phyloP scores from a whole-genome alignment of 257 asterid species.

The Solanum clarkiae region DNA sequence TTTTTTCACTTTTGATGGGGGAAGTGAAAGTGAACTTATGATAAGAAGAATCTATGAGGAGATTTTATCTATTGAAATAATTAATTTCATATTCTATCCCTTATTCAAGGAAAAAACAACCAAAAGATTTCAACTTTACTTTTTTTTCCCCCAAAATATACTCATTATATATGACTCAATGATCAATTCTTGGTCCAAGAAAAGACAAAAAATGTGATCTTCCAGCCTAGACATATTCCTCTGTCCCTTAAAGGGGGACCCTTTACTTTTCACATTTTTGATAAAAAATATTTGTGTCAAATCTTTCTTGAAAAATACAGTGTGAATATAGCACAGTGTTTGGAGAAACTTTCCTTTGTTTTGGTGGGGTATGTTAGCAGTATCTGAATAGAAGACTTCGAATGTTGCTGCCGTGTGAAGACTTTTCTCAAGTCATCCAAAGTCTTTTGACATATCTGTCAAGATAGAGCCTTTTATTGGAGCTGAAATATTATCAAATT shows the following conservation, averaged over 20 bases:
- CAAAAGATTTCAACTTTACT: background rate
- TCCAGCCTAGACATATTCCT: background rate
- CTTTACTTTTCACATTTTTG: background rate
- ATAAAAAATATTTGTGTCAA: background rate
- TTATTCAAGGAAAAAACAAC: background rate
- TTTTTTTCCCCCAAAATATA: background rate
- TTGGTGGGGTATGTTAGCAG: background rate
- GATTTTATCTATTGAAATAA: background rate
- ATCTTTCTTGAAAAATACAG: background rate
- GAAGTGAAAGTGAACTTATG: background rate
- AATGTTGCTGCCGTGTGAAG: conserved; percentile 13
- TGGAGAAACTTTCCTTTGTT: background rate
- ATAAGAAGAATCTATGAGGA: background rate
- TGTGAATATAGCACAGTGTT: background rate
- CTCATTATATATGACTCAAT: background rate
- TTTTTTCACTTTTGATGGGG: background rate
- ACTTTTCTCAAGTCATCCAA: conserved; percentile 1
- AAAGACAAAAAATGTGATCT: background rate
- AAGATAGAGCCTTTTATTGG: background rate
- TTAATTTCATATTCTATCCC: background rate
- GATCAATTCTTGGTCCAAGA: background rate
- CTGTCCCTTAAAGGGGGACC: background rate
- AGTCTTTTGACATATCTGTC: background rate
- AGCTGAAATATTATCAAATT: background rate
- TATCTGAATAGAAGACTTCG: background rate